A percentile compares a stretch with the other conserved stretches of the same genome.
These are phyloP conservation scores for Xylaria sp. DNA, from an alignment of 2,329 filamentous ascomycete species.

Conservation along the genomic window DNA sequence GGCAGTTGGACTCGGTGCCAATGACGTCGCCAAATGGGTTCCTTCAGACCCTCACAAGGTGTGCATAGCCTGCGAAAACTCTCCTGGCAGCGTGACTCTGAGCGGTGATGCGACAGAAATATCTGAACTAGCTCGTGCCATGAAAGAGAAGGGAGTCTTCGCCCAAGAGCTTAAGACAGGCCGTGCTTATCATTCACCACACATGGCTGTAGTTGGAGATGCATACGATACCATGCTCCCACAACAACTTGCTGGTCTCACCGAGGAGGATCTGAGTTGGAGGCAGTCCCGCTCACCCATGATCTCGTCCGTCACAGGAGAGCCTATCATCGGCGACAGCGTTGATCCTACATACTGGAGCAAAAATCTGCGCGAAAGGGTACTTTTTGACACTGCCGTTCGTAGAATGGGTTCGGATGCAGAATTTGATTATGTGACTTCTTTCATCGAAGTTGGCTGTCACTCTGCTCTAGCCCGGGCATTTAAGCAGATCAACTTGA, in stretches of 20 bases:
- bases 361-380: slow-evolving; percentile 41
- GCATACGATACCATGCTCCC: slow-evolving; percentile 36
- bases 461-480: slow-evolving; percentile 47
- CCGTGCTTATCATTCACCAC: slow-evolving; percentile 55
- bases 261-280: slow-evolving; percentile 36
- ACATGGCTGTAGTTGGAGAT: slow-evolving; percentile 56
- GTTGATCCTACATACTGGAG: slow-evolving; percentile 43
- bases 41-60: slow-evolving; percentile 37
- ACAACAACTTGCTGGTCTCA: slow-evolving; percentile 27
- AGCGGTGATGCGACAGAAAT: slow-evolving; percentile 59
- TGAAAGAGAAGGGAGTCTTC: slow-evolving; percentile 58
- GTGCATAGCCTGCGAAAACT: slow-evolving; percentile 52
- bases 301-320: slow-evolving; percentile 45
- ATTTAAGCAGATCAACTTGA: slow-evolving; percentile 48
- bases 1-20: slow-evolving; percentile 47
- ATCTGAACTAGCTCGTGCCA: slow-evolving; percentile 53
- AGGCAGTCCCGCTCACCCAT: slow-evolving; percentile 31
- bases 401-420: slow-evolving; percentile 52
- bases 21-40: slow-evolving; percentile 42
- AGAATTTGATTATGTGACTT: slow-evolving; percentile 42
- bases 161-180: slow-evolving; percentile 58
- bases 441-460: slow-evolving; percentile 42
- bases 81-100: slow-evolving; percentile 57
- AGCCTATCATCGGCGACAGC: slow-evolving; percentile 22
- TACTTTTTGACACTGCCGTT: slow-evolving; percentile 51